Evolutionary conservation across 495 filamentous ascomycete genomes (phyloP), one percentile per base, ranked within the genome.

Genomic region (Penicillium verhagenii): DNA sequence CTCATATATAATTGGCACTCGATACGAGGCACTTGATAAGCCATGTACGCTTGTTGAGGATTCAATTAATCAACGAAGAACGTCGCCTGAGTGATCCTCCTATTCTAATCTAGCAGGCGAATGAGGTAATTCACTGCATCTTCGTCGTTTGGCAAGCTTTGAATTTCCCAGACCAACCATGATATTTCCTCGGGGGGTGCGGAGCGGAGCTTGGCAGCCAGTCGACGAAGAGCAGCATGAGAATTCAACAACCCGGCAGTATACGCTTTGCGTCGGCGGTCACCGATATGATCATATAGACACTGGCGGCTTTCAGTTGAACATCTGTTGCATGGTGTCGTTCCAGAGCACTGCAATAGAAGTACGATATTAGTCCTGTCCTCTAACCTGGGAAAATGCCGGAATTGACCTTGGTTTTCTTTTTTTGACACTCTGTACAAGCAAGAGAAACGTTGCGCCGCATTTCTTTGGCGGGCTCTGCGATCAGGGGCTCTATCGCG

Each of bases 321-420:
- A 37, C 46, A 56, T 38, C 14, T 56, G 9, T 24, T 50, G 47
- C 37, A 56, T 24, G 26, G 53, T 23, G 18, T 46, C 44, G 47
- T 45, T 33, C 53, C 53, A 38, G 53, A 56, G 35, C 53, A 56
- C 53, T 55, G n/a, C n/a, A n/a, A n/a, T n/a, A n/a, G n/a, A n/a
- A n/a, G n/a, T n/a, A n/a, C n/a, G n/a, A 47, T 29, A 45, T 47
- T 31, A 31, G 21, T 2, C 9, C 44, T 16, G 44, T 10, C n/a
- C 21, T n/a, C 20, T 20, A 4, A 45, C 13, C 4, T 31, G 24
- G 24, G 16, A n/a, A 14, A 47, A 29, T 18, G n/a, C 4, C 5
- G 21, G 24, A 1, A 11, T n/a, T 31, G 44, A 31, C 44, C 44
- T 47, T 47, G 44, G 44, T 19, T 10, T 31, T 47, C n/a, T 47